A percentile compares a stretch with the other conserved stretches of the same genome.
phyloP scores from a whole-genome alignment of 2,329 filamentous ascomycete species.

The Aureobasidium sp. region DNA sequence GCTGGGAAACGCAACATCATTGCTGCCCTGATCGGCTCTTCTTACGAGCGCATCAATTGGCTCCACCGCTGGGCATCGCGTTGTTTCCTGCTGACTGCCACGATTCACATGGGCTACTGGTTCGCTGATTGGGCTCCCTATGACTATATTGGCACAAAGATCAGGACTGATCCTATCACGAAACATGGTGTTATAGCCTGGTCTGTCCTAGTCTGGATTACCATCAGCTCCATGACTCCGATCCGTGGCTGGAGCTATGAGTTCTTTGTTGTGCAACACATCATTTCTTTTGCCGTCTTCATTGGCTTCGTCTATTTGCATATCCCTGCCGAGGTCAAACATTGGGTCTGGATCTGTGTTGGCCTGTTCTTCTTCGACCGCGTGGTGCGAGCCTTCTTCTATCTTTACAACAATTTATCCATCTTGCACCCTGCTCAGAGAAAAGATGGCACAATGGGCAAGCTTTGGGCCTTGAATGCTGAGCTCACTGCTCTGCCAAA shows the following conservation, averaged over 20 bases:
- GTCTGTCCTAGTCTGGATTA: constrained; percentile 59
- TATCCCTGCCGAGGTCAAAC: constrained; percentile 49
- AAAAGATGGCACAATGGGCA: constrained; percentile 14
- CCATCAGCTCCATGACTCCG: constrained; percentile 56
- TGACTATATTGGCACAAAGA: constrained; percentile 52
- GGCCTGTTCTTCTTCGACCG: constrained; percentile 58
- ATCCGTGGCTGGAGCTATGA: constrained; percentile 62
- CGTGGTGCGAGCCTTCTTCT: constrained; percentile 38
- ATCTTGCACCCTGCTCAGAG: constrained; percentile 33
- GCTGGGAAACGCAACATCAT: constrained; percentile 52
- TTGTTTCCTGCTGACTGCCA: constrained; percentile 60
- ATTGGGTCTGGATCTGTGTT: constrained; percentile 59
- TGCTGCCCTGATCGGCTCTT: constrained; percentile 55
- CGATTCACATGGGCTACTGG: constrained; percentile 65
- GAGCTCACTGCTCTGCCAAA: constrained; percentile 40
- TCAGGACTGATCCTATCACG: constrained; percentile 57
- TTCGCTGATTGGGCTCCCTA: constrained; percentile 56
- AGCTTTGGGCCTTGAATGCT: constrained; percentile 16
- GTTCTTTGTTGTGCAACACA: constrained; percentile 62
- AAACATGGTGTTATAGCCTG: constrained; percentile 63
- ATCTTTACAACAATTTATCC: constrained; percentile 35
- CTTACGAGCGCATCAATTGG: constrained; percentile 67
- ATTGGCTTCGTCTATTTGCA: constrained; percentile 59
- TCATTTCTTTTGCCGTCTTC: constrained; percentile 54
- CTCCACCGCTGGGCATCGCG: constrained; percentile 65